A percentile compares a stretch with the other conserved stretches of the same genome.
Conservation (phyloP, 2,329 filamentous ascomycete genomes). For the Tolypocladium album region DNA sequence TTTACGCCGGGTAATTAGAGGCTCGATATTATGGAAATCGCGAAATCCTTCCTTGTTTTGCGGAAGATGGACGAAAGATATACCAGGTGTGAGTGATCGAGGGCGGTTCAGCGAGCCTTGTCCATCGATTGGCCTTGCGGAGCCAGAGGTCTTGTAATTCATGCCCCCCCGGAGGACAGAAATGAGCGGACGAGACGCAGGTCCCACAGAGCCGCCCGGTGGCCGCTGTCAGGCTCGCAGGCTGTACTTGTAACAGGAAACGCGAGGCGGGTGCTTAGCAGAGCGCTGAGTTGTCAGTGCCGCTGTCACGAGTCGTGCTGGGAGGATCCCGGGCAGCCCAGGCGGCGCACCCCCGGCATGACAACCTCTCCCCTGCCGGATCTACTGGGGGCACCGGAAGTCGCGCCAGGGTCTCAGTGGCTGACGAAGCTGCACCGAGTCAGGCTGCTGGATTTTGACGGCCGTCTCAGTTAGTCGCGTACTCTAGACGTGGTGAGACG, state of each 20-base stretch:
- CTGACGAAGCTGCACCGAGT: conserved; percentile 10
- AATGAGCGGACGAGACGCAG: conserved; percentile 13
- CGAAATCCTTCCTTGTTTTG: not conserved
- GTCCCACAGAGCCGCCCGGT: conserved; percentile 2
- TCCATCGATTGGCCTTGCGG: conserved; percentile 6
- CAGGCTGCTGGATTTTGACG: conserved; percentile 4
- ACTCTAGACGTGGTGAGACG: conserved; percentile 1
- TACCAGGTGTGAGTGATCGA: not conserved
- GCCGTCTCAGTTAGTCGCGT: not conserved
- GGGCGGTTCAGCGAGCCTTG: not conserved
- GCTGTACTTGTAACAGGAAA: conserved; percentile 1
- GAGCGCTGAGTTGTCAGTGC: conserved; percentile 25
- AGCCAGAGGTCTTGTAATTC: conserved; percentile 16
- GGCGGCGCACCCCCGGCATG: conserved; percentile 25
- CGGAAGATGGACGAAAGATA: not conserved
- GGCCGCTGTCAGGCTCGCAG: conserved; percentile 1
- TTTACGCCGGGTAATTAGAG: not conserved
- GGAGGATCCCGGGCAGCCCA: conserved; percentile 28
- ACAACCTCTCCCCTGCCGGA: conserved; percentile 29
- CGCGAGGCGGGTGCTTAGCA: conserved; percentile 6
- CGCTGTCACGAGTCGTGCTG: conserved; percentile 24
- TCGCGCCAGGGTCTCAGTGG: conserved; percentile 29
- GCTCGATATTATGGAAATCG: not conserved
- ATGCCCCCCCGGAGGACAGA: conserved; percentile 14
- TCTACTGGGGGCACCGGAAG: conserved; percentile 23